Conservation (phyloP, 2,329 filamentous ascomycete genomes). For the Phaeoacremonium minimum region DNA sequence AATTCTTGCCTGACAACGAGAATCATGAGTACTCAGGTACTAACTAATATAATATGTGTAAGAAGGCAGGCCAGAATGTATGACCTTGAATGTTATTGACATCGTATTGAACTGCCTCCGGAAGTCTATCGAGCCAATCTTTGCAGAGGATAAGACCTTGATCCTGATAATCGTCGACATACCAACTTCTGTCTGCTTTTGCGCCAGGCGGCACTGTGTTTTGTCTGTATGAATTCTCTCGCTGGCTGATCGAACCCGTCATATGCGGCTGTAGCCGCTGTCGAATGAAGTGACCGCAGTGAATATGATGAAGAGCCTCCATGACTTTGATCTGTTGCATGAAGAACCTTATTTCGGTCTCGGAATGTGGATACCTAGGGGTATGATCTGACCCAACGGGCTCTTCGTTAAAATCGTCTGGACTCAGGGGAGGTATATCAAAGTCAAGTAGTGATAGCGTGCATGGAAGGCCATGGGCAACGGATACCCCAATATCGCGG, state of each 20-base stretch:
- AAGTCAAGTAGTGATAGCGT: constrained; percentile 7
- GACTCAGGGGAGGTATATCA: constrained; percentile 8
- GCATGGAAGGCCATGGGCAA: constrained; percentile 10
- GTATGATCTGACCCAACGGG: neutral
- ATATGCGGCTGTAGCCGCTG: neutral
- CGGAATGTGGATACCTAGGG: neutral
- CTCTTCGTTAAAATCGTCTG: constrained; percentile 10
- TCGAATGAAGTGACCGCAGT: neutral
- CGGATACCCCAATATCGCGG: constrained; percentile 8
- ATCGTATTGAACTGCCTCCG: constrained; percentile 1
- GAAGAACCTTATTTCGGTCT: constrained; percentile 4
- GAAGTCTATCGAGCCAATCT: constrained; percentile 1
- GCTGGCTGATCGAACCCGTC: neutral
- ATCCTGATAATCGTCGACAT: neutral
- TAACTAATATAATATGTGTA: constrained; percentile 3
- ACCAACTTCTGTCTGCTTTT: neutral
- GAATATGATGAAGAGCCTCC: constrained; percentile 3
- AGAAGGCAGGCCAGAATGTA: constrained; percentile 6
- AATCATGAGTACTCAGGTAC: neutral
- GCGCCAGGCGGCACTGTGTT: neutral
- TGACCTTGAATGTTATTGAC: constrained; percentile 1
- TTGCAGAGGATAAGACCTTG: neutral
- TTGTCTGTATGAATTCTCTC: neutral
- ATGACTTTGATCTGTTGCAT: constrained; percentile 1
- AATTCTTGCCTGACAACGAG: neutral